Conservation (phyloP, 306 rosid species). For the Castanopsis chinensis region DNA sequence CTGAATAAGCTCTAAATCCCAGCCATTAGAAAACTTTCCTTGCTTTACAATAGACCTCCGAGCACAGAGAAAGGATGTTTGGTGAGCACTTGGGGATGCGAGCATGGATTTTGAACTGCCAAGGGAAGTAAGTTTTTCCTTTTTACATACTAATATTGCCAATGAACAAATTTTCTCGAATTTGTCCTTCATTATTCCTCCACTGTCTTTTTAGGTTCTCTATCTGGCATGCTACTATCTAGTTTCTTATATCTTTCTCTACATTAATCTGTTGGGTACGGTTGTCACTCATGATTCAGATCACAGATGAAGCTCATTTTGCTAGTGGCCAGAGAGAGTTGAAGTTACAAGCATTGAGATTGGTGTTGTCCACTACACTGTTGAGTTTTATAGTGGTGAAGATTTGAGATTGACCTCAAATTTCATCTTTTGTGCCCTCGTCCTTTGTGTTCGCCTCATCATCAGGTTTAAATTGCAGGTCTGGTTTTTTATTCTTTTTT, state of each 20-base stretch:
- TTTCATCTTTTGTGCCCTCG: too few relatives aligned
- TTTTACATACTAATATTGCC: too few relatives aligned
- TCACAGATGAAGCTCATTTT: too few relatives aligned
- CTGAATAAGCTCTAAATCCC: conserved; percentile 43
- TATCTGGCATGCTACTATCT: not conserved
- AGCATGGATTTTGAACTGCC: conserved; percentile 88
- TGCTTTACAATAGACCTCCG: conserved; percentile 87
- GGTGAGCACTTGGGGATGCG: conserved; percentile 72
- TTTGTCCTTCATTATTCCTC: not conserved
- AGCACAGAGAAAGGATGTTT: conserved; percentile 65
- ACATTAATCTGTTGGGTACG: conserved; percentile 8
- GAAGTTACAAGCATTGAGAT: too few relatives aligned
- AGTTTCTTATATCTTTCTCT: conserved; percentile 16
- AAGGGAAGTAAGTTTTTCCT: conserved; percentile 48
- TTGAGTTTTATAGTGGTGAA: too few relatives aligned
- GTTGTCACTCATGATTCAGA: not conserved
- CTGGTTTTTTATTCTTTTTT: too few relatives aligned
- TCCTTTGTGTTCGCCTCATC: too few relatives aligned
- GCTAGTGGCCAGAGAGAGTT: too few relatives aligned
- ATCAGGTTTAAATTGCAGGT: too few relatives aligned
- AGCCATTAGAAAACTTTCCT: conserved; percentile 56
- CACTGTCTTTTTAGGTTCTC: conserved; percentile 7
- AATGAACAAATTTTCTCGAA: not conserved
- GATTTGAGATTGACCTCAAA: too few relatives aligned
- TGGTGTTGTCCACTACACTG: too few relatives aligned